A percentile compares a stretch with the other conserved stretches of the same genome.
phyloP scores from a whole-genome alignment of 2,329 filamentous ascomycete species.

The Diaporthe sp. region DNA sequence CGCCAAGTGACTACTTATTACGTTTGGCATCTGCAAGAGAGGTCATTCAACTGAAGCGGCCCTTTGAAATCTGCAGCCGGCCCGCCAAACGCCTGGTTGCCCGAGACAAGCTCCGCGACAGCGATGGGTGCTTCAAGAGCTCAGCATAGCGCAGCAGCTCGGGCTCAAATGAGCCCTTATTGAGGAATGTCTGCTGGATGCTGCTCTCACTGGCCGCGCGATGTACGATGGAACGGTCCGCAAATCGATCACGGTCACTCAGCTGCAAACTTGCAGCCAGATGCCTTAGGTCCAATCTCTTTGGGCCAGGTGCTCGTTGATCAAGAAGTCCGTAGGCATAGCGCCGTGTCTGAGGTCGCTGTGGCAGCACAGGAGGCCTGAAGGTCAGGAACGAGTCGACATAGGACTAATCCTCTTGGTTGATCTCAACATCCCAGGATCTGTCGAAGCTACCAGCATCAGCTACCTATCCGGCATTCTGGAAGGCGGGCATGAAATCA shows the following conservation, averaged over 20 bases:
- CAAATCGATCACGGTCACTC: no score
- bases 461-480: neutral
- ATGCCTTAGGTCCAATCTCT: no score
- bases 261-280: no score
- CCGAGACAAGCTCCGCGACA: slow-evolving; percentile 44
- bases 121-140: slow-evolving; percentile 46
- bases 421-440: slow-evolving; percentile 51
- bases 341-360: no score
- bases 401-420: no score
- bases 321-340: no score
- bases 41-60: slow-evolving; percentile 38
- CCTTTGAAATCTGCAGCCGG: slow-evolving; percentile 43
- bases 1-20: neutral
- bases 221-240: no score
- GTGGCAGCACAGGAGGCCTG: no score
- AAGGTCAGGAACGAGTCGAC: no score
- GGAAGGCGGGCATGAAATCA: neutral
- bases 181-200: slow-evolving; percentile 48
- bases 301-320: no score
- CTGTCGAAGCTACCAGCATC: slow-evolving; percentile 31
- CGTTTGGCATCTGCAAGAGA: neutral
- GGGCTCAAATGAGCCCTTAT: slow-evolving; percentile 42
- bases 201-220: slow-evolving; percentile 36
- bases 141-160: slow-evolving; percentile 44
- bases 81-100: slow-evolving; percentile 35